These are phyloP conservation scores for Boletellus deceptivus DNA, from an alignment of 1,284 basidiomycete species.

Conservation along the genomic window DNA sequence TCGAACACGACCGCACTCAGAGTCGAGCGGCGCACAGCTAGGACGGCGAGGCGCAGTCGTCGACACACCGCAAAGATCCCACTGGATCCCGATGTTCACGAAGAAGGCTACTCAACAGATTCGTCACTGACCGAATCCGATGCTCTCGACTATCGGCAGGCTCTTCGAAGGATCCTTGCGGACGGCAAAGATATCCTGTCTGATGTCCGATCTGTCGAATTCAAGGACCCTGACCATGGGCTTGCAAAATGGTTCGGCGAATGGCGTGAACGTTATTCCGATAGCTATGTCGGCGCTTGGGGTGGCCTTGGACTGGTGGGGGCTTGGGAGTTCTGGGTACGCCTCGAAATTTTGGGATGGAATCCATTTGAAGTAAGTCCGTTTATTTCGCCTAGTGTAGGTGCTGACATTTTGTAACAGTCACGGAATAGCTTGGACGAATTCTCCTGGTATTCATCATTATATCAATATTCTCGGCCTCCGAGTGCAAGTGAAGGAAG, in stretches of 20 bases:
- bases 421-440: constrained; percentile 68
- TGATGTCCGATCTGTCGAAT: constrained; percentile 88
- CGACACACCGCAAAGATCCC: constrained; percentile 34
- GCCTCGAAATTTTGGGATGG: constrained; percentile 86
- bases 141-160: constrained; percentile 65
- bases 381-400: neutral
- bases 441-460: constrained; percentile 79
- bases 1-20: constrained; percentile 46
- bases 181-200: constrained; percentile 62
- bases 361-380: constrained; percentile 74
- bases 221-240: constrained; percentile 78
- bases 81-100: constrained; percentile 39
- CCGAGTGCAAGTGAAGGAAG: constrained; percentile 42
- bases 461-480: constrained; percentile 78
- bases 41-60: constrained; percentile 46
- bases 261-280: constrained; percentile 76
- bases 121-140: constrained; percentile 67
- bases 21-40: constrained; percentile 54
- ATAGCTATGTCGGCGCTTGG: constrained; percentile 87
- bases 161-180: constrained; percentile 54
- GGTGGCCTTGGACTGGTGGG: constrained; percentile 86
- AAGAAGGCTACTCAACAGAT: constrained; percentile 88
- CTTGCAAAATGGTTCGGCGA: constrained; percentile 69
- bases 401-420: constrained; percentile 13
- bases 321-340: constrained; percentile 95